Evolutionary conservation across 1,139 yeast genomes (phyloP), one percentile per base, ranked within the genome.

Genomic region (Geotrichum candidum): DNA sequence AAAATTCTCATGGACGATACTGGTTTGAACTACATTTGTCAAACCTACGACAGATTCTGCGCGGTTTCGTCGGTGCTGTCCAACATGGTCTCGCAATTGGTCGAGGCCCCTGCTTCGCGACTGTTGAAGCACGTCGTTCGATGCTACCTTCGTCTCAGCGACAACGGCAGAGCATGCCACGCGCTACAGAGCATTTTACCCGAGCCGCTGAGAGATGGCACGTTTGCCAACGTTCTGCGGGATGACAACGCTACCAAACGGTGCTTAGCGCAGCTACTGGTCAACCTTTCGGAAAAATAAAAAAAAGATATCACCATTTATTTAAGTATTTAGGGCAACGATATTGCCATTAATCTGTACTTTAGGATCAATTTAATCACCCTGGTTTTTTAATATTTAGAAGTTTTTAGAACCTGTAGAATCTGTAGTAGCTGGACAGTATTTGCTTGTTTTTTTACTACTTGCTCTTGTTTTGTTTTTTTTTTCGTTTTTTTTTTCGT

Each of bases 21-120:
- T 68, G 99, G 99, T 0, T 81, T 94, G 65, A 84, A 86, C 50
- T 94, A 94, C 76, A 90, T 94, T 29, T 94, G 99, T 76, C 96
- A 96, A 64, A 92, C 98, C 0, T 90, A 87, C 72, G 98, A 94
- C 74, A 81, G 99, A 68, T 94, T 94, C 73, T 91, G 88, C 66
- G 96, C 99, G 1, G 97, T 94, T 41, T 90, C 96, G 0, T 86
- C 89, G 54, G 99, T 94, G 0, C 80, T 94, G 65, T 84, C 90
- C 46, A 84, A 85, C 66, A 95, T 94, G 96, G 94, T 94, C 57
- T 90, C 88, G 57, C 97, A 92, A 72, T 78, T 94, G 65, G 83
- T 84, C 3, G 81, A 81, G 53, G 81, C 83, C 59, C 84, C 82
- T 66, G 89, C 96, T 0, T 90, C 94, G 1, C 82, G 99, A 68